A percentile compares a stretch with the other conserved stretches of the same genome.
Conservation (phyloP, 1,139 yeast genomes). For the Diutina neorugosa region DNA sequence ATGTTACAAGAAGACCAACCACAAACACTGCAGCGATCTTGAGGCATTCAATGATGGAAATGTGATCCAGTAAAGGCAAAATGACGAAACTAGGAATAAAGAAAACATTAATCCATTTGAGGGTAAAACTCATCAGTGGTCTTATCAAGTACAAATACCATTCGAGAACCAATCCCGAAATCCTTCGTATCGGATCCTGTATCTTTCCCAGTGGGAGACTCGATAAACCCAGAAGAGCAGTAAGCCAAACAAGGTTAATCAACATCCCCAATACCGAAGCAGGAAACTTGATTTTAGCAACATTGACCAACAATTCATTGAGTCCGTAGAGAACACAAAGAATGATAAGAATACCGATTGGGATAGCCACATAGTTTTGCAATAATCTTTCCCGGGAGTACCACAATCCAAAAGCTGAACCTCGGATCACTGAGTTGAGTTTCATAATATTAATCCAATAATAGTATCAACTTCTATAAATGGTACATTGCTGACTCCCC, state of each 20-base stretch:
- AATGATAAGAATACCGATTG: constrained; percentile 22
- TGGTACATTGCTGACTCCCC: not conserved
- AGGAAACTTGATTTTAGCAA: constrained; percentile 50
- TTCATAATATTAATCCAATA: no score
- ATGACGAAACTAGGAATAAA: constrained; percentile 70
- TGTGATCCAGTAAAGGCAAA: constrained; percentile 53
- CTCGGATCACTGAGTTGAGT: constrained; percentile 6
- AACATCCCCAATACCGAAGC: constrained; percentile 71
- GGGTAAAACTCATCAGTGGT: constrained; percentile 56
- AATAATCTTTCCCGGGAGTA: constrained; percentile 20
- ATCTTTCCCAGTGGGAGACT: constrained; percentile 4
- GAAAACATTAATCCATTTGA: constrained; percentile 69
- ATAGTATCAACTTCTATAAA: not conserved
- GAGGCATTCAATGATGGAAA: constrained; percentile 55
- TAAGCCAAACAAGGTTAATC: constrained; percentile 38
- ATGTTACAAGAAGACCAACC: constrained; percentile 41
- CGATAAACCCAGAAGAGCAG: constrained; percentile 19
- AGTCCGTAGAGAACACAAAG: constrained; percentile 48
- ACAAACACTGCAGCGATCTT: constrained; percentile 65
- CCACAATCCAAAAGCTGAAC: constrained; percentile 17
- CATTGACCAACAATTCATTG: constrained; percentile 35
- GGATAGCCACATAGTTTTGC: constrained; percentile 23
- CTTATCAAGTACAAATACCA: constrained; percentile 36
- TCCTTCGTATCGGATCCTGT: constrained; percentile 14
- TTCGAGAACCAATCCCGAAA: constrained; percentile 21